Base-by-base conservation (phyloP, 139 green algal genomes). In the Chlorella sp. region DNA sequence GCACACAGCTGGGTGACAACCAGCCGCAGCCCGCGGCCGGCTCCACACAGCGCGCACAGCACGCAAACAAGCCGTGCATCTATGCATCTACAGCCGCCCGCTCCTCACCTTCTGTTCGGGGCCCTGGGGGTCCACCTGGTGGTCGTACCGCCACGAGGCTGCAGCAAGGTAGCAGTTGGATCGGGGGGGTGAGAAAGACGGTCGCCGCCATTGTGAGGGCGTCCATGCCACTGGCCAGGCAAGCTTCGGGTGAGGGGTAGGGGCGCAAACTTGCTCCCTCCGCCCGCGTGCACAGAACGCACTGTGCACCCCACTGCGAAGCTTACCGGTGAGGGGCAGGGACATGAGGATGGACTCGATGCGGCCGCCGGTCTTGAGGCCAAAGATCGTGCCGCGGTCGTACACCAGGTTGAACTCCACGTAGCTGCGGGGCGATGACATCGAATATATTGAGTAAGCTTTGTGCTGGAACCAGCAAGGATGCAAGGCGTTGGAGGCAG, bases 401-500 rank as follows among this genome's bases (percentile, higher is more conserved):
- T 99, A 92, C 80, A 98, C 94, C 72, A 99, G 93, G 91, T 99
- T 99, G 93, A 98, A 99, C 93, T 99, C 97, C 19, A 99, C 97
- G 86, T 99, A 99, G 43, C 89, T 96, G 89, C 36, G 32, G 5
- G n/a, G 46, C 46, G 8, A 54, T 54, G 46, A 11, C 8, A 54
- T 54, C 11, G 46, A 54, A 19, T 54, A 11, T 8, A 19, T 54
- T 54, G 8, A 11, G 46, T 17, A 54, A 11, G 8, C 8, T 54
- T 54, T 7, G 11, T 17, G 8, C 7, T 7, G 46, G 46, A 17
- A 11, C 11, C 46, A 54, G 7, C 7, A 17, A 54, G 11, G 46
- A 54, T 17, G 46, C 46, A 7, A 54, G 46, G 7, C 11, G 46
- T 7, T 11, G 11, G 8, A 54, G 46, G 11, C 11, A 17, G 46